phyloP scores from a whole-genome alignment of 2,329 filamentous ascomycete species.

The Colletotrichum cuscutae region DNA sequence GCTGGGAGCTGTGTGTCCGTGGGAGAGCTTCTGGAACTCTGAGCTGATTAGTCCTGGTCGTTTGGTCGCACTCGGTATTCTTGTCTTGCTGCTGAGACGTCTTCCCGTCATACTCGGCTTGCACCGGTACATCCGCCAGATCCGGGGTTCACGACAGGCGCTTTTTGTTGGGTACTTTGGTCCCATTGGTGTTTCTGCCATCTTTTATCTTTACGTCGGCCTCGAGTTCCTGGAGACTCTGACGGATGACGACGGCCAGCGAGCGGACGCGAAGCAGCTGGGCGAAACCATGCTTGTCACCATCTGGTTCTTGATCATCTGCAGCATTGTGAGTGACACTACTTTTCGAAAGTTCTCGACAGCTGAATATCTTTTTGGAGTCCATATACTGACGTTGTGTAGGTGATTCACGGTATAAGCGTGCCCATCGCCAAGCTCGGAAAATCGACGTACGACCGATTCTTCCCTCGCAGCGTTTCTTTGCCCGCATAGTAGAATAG shows the following conservation, averaged over 20 bases:
- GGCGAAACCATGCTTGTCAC: not conserved
- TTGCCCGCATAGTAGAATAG: not conserved
- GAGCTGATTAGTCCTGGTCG: constrained; percentile 77
- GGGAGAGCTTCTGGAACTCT: constrained; percentile 75
- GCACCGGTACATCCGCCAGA: constrained; percentile 82
- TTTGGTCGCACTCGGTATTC: constrained; percentile 76
- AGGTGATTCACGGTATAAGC: not conserved
- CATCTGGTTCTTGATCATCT: not conserved
- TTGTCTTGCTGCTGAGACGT: constrained; percentile 81
- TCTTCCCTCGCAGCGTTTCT: not conserved
- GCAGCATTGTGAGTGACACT: not conserved
- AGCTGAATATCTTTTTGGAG: not conserved
- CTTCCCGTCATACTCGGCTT: constrained; percentile 80
- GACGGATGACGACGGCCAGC: constrained; percentile 37
- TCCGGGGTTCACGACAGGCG: constrained; percentile 78
- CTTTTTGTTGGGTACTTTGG: constrained; percentile 93
- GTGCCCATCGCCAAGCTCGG: not conserved
- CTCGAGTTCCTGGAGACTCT: constrained; percentile 74
- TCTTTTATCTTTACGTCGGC: constrained; percentile 88
- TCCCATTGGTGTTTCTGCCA: constrained; percentile 87
- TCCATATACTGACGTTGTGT: not conserved
- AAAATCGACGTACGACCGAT: not conserved
- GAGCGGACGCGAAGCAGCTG: not conserved
- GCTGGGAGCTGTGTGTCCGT: constrained; percentile 88
- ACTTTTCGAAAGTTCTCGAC: not conserved